Percentiles rank a stretch among this genome's conserved stretches.
phyloP scores from a whole-genome alignment of 2,329 filamentous ascomycete genomes.

The Ilyonectria sp. region DNA sequence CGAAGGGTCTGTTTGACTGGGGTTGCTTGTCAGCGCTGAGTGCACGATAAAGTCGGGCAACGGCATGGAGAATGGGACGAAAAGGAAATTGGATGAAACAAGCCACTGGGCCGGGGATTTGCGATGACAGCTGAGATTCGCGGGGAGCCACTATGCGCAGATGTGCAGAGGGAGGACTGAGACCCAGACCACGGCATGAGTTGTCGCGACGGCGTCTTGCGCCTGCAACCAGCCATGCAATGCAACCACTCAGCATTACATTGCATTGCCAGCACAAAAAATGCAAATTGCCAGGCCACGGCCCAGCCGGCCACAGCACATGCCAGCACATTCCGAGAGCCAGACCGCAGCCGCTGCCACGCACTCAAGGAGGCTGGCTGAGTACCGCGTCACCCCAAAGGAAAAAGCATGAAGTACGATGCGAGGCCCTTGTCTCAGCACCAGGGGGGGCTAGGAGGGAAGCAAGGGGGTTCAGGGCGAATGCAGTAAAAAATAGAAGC shows the following conservation, averaged over 20 bases:
- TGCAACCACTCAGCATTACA: background rate
- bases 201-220: background rate
- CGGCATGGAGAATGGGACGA: slow-evolving; percentile 44
- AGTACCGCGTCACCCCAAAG: background rate
- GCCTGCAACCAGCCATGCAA: background rate
- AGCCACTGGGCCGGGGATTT: slow-evolving; percentile 38
- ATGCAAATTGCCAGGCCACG: slow-evolving; percentile 9
- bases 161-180: background rate
- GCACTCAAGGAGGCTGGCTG: slow-evolving; percentile 16
- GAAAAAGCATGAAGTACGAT: slow-evolving; percentile 17
- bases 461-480: slow-evolving; percentile 40
- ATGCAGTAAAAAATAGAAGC: slow-evolving; percentile 43
- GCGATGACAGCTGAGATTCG: slow-evolving; percentile 36
- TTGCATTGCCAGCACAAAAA: slow-evolving; percentile 4
- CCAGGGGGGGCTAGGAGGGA: slow-evolving; percentile 35
- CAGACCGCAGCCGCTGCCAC: slow-evolving; percentile 17
- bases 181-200: background rate
- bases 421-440: slow-evolving; percentile 37
- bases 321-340: slow-evolving; percentile 19
- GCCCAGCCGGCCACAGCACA: slow-evolving; percentile 15
- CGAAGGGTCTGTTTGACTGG: slow-evolving; percentile 72
- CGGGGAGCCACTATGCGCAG: slow-evolving; percentile 18
- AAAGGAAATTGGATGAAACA: slow-evolving; percentile 47
- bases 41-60: slow-evolving; percentile 33
- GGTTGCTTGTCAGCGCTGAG: slow-evolving; percentile 47